phyloP scores from a whole-genome alignment of 129 eudicot species.

The Deinandra increscens region DNA sequence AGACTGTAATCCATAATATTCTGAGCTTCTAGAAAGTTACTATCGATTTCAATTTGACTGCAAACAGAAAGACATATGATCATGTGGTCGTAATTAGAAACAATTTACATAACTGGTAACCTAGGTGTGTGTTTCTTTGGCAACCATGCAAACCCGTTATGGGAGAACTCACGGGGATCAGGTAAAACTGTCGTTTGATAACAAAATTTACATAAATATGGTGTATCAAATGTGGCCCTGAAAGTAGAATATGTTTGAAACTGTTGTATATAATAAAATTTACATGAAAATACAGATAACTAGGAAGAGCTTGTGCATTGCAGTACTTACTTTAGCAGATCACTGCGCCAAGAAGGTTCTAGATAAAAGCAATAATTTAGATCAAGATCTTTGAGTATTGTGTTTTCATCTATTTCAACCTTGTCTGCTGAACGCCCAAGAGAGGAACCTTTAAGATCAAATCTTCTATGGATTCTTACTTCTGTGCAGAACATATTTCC shows the following conservation, averaged over 20 bases:
- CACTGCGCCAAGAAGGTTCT: slow-evolving; percentile 90
- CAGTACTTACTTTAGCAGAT: slow-evolving; percentile 65
- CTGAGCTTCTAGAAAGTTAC: slow-evolving; percentile 84
- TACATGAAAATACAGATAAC: not conserved
- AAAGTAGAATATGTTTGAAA: not conserved
- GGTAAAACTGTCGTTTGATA: no score
- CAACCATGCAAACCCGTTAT: no score
- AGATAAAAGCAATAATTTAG: slow-evolving; percentile 78
- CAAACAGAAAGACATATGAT: slow-evolving; percentile 22
- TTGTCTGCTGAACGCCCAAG: slow-evolving; percentile 91
- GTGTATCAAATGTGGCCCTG: not conserved
- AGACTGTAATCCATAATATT: slow-evolving; percentile 98
- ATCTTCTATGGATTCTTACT: slow-evolving; percentile 87
- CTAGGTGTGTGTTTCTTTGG: not conserved
- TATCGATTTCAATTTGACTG: slow-evolving; percentile 92
- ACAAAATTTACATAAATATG: not conserved
- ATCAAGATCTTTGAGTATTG: slow-evolving; percentile 96
- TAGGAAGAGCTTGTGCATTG: not conserved
- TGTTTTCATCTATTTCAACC: slow-evolving; percentile 86
- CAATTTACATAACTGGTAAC: not conserved
- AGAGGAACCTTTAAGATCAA: slow-evolving; percentile 90
- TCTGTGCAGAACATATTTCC: slow-evolving; percentile 99
- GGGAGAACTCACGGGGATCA: no score
- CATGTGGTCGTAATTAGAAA: slow-evolving; percentile 12
- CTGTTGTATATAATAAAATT: not conserved